These are phyloP conservation scores for Moesziomyces antarcticus DNA, from an alignment of 1,284 basidiomycete genomes.

Conservation along the genomic window DNA sequence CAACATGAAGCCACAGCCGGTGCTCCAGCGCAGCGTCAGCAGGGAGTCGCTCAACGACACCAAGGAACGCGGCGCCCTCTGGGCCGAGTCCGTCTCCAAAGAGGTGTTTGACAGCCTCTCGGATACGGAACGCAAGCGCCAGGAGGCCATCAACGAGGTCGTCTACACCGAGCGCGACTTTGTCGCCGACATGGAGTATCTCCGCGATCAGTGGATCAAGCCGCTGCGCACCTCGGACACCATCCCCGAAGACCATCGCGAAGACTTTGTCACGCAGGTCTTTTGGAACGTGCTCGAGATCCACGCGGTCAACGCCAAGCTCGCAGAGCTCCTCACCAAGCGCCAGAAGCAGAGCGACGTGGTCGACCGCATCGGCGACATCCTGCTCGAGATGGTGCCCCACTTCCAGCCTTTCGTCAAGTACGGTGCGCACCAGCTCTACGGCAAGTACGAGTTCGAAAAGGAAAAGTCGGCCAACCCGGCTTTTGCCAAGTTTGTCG, in stretches of 20 bases:
- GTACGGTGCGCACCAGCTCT: conserved; percentile 96
- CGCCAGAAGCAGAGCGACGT: conserved; percentile 94
- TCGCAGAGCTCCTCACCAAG: conserved; percentile 93
- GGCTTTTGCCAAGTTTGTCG: conserved; percentile 95
- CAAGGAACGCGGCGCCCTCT: conserved; percentile 78
- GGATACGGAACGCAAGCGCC: conserved; percentile 92
- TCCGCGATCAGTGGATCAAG: conserved; percentile 91
- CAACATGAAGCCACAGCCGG: conserved; percentile 88
- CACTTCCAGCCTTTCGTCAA: conserved; percentile 90
- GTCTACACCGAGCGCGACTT: conserved; percentile 99
- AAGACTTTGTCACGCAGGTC: conserved; percentile 90
- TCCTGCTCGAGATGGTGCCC: conserved; percentile 87
- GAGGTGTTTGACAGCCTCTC: conserved; percentile 92
- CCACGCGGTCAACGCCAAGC: conserved; percentile 85
- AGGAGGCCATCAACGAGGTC: conserved; percentile 99
- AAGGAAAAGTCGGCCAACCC: conserved; percentile 94
- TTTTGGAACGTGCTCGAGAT: conserved; percentile 99
- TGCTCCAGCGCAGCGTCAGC: conserved; percentile 78
- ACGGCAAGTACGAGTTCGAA: conserved; percentile 99
- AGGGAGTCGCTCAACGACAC: conserved; percentile 84
- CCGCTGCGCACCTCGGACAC: conserved; percentile 80
- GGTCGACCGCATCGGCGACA: conserved; percentile 90
- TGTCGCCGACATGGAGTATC: conserved; percentile 96
- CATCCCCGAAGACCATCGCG: conserved; percentile 80
- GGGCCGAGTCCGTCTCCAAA: conserved; percentile 95